Evolutionary conservation across 2,329 filamentous ascomycete genomes (phyloP).

Genomic region (Gyromitra esculenta): DNA sequence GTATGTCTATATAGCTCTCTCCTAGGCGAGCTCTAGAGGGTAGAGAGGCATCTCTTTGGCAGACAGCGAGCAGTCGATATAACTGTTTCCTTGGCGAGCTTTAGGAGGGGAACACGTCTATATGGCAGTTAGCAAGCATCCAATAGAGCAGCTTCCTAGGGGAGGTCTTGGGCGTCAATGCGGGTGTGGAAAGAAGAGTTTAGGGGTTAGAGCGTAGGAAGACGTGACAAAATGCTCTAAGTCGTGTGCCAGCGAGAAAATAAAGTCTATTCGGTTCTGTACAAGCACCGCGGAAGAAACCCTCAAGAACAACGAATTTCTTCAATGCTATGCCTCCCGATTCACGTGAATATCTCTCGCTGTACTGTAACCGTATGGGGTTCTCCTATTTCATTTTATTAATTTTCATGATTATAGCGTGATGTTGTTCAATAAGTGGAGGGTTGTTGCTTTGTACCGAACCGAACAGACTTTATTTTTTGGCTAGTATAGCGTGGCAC

Average conservation of each 20-base stretch:
- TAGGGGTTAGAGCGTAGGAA: neutral
- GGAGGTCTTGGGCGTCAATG: neutral
- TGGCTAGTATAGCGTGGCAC: too few relatives aligned
- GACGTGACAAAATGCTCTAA: neutral
- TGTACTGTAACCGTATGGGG: too few relatives aligned
- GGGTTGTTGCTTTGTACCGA: too few relatives aligned
- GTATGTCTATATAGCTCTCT: neutral
- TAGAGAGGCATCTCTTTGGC: neutral
- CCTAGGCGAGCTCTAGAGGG: neutral
- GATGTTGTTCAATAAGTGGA: too few relatives aligned
- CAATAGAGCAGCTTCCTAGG: neutral
- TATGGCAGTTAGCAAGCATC: neutral
- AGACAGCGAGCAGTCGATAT: neutral
- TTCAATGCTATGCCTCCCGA: too few relatives aligned
- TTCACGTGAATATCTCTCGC: too few relatives aligned
- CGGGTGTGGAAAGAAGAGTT: neutral
- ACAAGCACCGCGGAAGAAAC: too few relatives aligned
- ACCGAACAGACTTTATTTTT: too few relatives aligned
- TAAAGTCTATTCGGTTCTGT: too few relatives aligned
- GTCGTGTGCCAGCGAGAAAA: neutral
- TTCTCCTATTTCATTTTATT: too few relatives aligned
- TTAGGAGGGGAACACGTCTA: neutral
- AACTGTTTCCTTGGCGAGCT: neutral
- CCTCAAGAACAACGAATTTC: too few relatives aligned
- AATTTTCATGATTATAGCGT: too few relatives aligned